Conservation (phyloP, 352 stramenopile species). For the Globisporangium yorkense region DNA sequence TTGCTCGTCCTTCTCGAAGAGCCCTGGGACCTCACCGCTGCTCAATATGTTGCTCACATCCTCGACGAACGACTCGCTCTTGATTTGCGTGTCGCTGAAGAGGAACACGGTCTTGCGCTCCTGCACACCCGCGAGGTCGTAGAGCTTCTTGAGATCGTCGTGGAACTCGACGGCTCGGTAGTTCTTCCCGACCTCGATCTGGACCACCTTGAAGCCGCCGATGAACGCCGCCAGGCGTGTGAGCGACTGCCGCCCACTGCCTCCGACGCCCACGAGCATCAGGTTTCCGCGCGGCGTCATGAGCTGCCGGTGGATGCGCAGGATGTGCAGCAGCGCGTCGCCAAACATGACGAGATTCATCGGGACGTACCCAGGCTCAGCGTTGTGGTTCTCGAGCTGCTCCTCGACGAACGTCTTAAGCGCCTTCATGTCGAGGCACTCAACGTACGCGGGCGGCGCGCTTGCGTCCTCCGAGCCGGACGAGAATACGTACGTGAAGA, state of each 20-base stretch:
- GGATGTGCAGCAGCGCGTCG: slow-evolving; percentile 87
- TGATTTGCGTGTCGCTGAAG: slow-evolving; percentile 94
- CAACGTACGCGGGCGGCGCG: slow-evolving; percentile 43
- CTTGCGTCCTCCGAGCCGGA: slow-evolving; percentile 22
- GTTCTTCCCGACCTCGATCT: slow-evolving; percentile 94
- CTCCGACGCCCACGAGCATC: slow-evolving; percentile 90
- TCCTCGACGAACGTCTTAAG: slow-evolving; percentile 89
- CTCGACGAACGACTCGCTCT: slow-evolving; percentile 91
- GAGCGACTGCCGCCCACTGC: slow-evolving; percentile 86
- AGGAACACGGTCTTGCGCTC: slow-evolving; percentile 88
- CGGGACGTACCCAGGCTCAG: slow-evolving; percentile 78
- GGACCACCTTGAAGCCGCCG: slow-evolving; percentile 85
- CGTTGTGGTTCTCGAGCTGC: slow-evolving; percentile 89
- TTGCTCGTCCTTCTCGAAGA: slow-evolving; percentile 92
- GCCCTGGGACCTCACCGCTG: slow-evolving; percentile 87
- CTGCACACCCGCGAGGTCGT: slow-evolving; percentile 68
- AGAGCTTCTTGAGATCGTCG: slow-evolving; percentile 91
- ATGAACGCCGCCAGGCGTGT: slow-evolving; percentile 88
- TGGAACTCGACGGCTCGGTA: slow-evolving; percentile 90
- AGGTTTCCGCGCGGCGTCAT: slow-evolving; percentile 87
- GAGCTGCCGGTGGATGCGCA: slow-evolving; percentile 88
- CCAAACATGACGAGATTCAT: slow-evolving; percentile 92
- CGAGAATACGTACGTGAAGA: slow-evolving; percentile 82
- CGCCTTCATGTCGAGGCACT: slow-evolving; percentile 82
- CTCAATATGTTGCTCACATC: slow-evolving; percentile 93